Conservation (phyloP, 192 early-diverging fungal species). For the Piromyces finnis region DNA sequence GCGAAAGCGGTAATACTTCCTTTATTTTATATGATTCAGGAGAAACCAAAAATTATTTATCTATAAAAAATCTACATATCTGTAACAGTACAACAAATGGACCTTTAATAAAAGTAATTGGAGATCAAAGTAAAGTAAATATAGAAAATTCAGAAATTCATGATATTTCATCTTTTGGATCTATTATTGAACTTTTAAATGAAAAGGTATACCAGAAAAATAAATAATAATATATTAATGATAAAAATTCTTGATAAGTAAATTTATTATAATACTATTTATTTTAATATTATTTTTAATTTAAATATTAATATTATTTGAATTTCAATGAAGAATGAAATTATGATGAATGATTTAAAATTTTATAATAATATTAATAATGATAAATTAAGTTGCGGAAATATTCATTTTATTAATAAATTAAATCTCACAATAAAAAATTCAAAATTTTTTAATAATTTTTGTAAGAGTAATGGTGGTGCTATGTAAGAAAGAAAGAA, state of each 20-base stretch:
- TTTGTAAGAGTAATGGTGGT: neutral
- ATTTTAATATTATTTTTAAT: too few species aligned
- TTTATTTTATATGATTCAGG: neutral
- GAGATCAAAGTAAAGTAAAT: too few species aligned
- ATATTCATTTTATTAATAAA: neutral
- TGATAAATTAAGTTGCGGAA: neutral
- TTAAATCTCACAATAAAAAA: neutral
- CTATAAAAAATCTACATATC: neutral
- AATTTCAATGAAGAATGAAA: too few species aligned
- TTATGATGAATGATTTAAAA: neutral
- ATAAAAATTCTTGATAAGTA: too few species aligned
- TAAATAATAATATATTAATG: too few species aligned
- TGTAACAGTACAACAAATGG: neutral
- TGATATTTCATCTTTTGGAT: neutral
- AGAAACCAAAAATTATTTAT: neutral
- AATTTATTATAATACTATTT: too few species aligned
- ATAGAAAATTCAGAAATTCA: too few species aligned
- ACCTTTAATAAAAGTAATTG: too few species aligned
- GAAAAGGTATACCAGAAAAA: too few species aligned
- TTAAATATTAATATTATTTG: too few species aligned
- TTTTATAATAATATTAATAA: neutral
- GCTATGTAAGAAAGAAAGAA: neutral
- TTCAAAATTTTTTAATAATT: neutral
- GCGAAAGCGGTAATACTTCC: neutral
- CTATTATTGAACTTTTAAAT: too few species aligned